phyloP scores from a whole-genome alignment of 2,329 filamentous ascomycete genomes.

The Diaporthe sp. region DNA sequence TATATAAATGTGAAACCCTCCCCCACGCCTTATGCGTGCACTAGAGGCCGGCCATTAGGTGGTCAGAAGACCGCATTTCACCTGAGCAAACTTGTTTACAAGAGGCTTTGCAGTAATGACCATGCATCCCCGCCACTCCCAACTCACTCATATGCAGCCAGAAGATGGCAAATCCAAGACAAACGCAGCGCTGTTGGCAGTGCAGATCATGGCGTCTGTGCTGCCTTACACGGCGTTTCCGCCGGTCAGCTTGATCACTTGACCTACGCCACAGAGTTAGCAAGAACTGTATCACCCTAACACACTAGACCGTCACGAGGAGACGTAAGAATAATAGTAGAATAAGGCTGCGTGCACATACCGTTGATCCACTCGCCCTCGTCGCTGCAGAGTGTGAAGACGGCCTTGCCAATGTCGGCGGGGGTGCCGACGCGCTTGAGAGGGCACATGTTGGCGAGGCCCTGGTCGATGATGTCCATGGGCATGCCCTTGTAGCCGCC shows the following conservation, averaged over 20 bases:
- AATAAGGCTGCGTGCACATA: conserved; percentile 50
- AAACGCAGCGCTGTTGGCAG: conserved; percentile 32
- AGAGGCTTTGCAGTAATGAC: not conserved
- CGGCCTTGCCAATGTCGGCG: conserved; percentile 70
- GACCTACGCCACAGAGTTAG: conserved; percentile 47
- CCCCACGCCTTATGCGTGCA: conserved; percentile 13
- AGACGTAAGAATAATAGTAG: not conserved
- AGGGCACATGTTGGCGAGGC: conserved; percentile 70
- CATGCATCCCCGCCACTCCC: not conserved
- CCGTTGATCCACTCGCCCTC: conserved; percentile 77
- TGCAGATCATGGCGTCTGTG: conserved; percentile 38
- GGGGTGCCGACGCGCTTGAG: conserved; percentile 71
- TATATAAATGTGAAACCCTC: conserved; percentile 28
- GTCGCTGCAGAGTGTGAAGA: conserved; percentile 67
- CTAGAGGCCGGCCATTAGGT: not conserved
- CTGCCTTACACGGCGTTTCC: conserved; percentile 49
- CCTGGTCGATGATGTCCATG: conserved; percentile 66
- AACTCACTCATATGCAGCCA: conserved; percentile 3
- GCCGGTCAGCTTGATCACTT: conserved; percentile 57
- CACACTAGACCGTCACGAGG: conserved; percentile 5
- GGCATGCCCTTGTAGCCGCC: conserved; percentile 66
- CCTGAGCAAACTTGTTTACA: not conserved
- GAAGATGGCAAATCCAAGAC: conserved; percentile 17
- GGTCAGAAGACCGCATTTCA: not conserved
- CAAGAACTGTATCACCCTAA: conserved; percentile 30